These are phyloP conservation scores for Melanogaster broomeanus DNA, from an alignment of 768 basidiomycete species.

Conservation along the genomic window DNA sequence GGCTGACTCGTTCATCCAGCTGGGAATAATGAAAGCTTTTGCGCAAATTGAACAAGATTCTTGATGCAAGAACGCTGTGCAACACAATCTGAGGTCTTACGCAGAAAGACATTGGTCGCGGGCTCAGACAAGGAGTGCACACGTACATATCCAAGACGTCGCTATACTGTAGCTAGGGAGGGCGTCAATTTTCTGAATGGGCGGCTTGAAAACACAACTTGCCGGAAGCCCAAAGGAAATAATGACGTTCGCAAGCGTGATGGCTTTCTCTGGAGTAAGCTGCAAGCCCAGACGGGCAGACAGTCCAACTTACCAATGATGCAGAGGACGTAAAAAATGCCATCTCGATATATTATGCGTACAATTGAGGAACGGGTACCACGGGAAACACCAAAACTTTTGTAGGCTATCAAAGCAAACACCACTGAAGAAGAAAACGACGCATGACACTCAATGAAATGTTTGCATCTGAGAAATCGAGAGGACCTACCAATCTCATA, in stretches of 20 bases:
- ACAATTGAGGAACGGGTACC: constrained; percentile 2
- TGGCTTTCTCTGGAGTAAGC: constrained; percentile 5
- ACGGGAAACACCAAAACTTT: constrained; percentile 4
- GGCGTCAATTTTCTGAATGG: not conserved
- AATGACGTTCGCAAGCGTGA: constrained; percentile 15
- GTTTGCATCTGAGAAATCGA: not conserved
- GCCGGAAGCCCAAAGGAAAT: constrained; percentile 12
- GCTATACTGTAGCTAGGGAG: constrained; percentile 3
- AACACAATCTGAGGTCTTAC: constrained; percentile 1
- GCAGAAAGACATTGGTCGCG: not conserved
- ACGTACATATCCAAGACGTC: constrained; percentile 6
- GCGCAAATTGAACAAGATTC: constrained; percentile 8
- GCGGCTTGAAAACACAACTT: not conserved
- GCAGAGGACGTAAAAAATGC: constrained; percentile 19
- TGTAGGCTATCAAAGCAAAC: constrained; percentile 8
- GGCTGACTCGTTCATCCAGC: not conserved
- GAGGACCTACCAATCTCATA: constrained; percentile 4
- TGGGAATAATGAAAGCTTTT: not conserved
- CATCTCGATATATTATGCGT: constrained; percentile 12
- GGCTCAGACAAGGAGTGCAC: too few relatives aligned
- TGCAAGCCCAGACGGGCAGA: too few relatives aligned
- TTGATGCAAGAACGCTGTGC: constrained; percentile 7
- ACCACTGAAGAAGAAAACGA: constrained; percentile 6
- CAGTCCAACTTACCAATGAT: constrained; percentile 11
- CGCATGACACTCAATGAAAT: not conserved